Percentiles rank a stretch among this genome's conserved stretches.
Conservation (phyloP, 2,329 filamentous ascomycete genomes). For the Ascochyta koolunga region DNA sequence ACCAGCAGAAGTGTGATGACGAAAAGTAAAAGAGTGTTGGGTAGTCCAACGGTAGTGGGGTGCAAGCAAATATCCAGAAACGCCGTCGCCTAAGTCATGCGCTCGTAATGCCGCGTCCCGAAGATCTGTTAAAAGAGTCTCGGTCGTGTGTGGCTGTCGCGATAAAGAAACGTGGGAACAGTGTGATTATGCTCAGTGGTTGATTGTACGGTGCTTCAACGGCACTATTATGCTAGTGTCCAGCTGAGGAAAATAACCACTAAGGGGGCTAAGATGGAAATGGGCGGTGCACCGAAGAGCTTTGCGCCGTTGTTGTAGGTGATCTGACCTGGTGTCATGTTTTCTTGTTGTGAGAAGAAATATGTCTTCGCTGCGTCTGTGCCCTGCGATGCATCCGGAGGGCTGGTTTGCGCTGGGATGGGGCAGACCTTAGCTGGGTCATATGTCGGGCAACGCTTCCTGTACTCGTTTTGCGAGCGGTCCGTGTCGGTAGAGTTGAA, state of each 20-base stretch:
- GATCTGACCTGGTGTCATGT: constrained; percentile 40
- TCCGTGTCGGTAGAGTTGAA: constrained; percentile 69
- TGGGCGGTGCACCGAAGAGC: constrained; percentile 21
- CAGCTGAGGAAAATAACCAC: constrained; percentile 37
- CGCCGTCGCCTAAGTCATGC: constrained; percentile 24
- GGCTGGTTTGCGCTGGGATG: constrained; percentile 40
- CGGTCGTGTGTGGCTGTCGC: constrained; percentile 11
- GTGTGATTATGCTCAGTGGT: constrained; percentile 10
- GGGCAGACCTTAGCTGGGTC: constrained; percentile 40
- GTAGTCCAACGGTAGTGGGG: constrained; percentile 5
- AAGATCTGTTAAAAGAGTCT: constrained; percentile 2
- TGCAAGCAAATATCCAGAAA: constrained; percentile 16
- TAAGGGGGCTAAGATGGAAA: constrained; percentile 31
- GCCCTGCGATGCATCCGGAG: constrained; percentile 36
- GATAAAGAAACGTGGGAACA: constrained; percentile 14
- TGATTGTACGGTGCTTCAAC: constrained; percentile 12
- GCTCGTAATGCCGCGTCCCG: constrained; percentile 16
- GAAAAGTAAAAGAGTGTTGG: constrained; percentile 17
- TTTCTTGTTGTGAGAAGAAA: constrained; percentile 40
- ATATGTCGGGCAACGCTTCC: constrained; percentile 37
- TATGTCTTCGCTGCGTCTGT: constrained; percentile 41
- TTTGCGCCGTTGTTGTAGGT: constrained; percentile 29
- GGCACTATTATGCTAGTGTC: constrained; percentile 28
- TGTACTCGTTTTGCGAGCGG: constrained; percentile 38
- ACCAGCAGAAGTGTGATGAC: neutral